Percentiles rank a stretch among this genome's conserved stretches.
These are phyloP conservation scores for Vaccinium corymbosum DNA, from an alignment of 148 eudicot species.

Conservation along the genomic window DNA sequence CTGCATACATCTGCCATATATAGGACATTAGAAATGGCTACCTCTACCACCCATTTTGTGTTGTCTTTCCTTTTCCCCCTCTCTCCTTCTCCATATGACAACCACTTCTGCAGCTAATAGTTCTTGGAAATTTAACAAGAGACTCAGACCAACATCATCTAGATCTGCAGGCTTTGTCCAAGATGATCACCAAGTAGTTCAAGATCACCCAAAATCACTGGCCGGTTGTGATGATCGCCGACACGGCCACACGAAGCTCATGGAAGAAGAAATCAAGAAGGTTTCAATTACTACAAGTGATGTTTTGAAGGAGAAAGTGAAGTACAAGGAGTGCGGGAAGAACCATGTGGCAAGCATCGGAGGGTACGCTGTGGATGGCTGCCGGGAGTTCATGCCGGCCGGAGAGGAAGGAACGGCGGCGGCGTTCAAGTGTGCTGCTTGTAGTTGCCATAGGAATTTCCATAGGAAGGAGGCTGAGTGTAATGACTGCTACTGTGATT, in stretches of 20 bases:
- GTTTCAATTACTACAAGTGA: background rate
- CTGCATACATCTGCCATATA: too few relatives aligned
- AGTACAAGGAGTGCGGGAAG: conserved; percentile 35
- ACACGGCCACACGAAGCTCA: background rate
- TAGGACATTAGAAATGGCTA: background rate
- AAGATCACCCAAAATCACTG: background rate
- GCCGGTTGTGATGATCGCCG: too few relatives aligned
- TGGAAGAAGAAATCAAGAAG: conserved; percentile 1
- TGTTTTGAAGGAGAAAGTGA: background rate
- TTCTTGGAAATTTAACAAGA: background rate
- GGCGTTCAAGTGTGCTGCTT: conserved; percentile 34
- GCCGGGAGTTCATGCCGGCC: conserved; percentile 42
- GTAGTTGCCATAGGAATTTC: conserved; percentile 36
- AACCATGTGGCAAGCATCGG: conserved; percentile 42
- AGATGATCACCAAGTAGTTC: background rate
- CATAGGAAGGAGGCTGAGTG: conserved; percentile 17
- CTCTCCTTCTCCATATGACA: conserved; percentile 4
- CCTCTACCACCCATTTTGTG: background rate
- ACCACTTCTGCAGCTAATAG: conserved; percentile 3
- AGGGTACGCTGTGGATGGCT: conserved; percentile 34
- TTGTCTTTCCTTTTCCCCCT: background rate
- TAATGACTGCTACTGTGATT: conserved; percentile 11
- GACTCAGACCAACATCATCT: background rate
- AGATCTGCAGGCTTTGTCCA: background rate
- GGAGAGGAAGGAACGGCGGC: conserved; percentile 30